A percentile compares a stretch with the other conserved stretches of the same genome.
Evolutionary conservation across 192 early-diverging fungal genomes (phyloP).

Genomic region (Mortierella hygrophila): DNA sequence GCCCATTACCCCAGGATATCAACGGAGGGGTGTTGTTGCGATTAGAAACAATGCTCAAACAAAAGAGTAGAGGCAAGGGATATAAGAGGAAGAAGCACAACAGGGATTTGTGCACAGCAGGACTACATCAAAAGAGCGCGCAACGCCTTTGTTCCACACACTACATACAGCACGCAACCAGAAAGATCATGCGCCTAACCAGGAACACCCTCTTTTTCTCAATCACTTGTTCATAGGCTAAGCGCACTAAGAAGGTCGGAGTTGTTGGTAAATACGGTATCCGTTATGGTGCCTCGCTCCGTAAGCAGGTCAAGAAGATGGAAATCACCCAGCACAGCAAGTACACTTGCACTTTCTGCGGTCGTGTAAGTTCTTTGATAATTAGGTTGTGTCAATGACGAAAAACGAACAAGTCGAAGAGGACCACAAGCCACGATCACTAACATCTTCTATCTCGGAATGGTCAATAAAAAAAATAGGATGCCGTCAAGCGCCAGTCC

Average conservation of each 20-base stretch:
- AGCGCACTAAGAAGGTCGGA: slow-evolving; percentile 99
- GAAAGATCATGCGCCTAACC: neutral
- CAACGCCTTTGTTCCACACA: no score
- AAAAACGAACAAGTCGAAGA: neutral
- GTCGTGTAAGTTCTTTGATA: slow-evolving; percentile 72
- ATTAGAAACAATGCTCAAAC: no score
- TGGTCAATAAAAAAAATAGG: slow-evolving; percentile 58
- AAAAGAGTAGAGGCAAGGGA: no score
- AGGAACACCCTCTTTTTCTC: neutral
- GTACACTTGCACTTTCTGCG: slow-evolving; percentile 99
- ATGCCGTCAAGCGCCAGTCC: slow-evolving; percentile 89
- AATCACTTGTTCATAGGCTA: slow-evolving; percentile 67
- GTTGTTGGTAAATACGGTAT: slow-evolving; percentile 99
- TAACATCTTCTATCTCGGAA: neutral
- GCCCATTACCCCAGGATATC: no score
- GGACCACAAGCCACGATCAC: neutral
- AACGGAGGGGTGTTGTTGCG: no score
- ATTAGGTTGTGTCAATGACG: neutral
- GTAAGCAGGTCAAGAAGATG: slow-evolving; percentile 84
- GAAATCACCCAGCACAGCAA: slow-evolving; percentile 98
- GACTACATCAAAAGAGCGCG: no score
- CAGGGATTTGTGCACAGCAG: no score
- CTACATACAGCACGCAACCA: no score
- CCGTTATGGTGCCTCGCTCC: slow-evolving; percentile 99
- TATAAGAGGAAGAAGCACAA: no score